These are phyloP conservation scores for Acer yangbiense DNA, from an alignment of 345 rosid genomes.

Conservation along the genomic window DNA sequence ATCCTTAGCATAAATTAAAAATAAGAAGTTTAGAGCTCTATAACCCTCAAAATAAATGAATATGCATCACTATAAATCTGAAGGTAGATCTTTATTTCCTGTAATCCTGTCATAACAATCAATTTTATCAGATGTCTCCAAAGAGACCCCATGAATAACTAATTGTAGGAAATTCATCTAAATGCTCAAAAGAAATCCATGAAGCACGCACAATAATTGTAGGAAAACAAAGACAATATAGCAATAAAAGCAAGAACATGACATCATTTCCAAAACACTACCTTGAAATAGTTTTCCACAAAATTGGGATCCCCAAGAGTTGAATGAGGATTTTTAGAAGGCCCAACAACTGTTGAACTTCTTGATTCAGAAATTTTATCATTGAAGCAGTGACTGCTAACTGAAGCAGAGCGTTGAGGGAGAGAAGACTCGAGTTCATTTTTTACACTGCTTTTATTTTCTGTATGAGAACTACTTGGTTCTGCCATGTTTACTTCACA, in stretches of 20 bases:
- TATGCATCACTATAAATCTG: not conserved
- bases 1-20: not conserved
- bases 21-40: not conserved
- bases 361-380: constrained; percentile 32
- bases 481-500: constrained; percentile 33
- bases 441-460: constrained; percentile 31
- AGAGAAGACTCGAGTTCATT: constrained; percentile 33
- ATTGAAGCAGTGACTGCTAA: constrained; percentile 32
- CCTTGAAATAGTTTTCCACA: constrained; percentile 95
- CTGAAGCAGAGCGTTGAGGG: constrained; percentile 34
- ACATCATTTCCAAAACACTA: constrained; percentile 22
- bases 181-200: not conserved
- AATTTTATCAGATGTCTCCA: not conserved
- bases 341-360: constrained; percentile 33
- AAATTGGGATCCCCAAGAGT: constrained; percentile 84
- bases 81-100: no score
- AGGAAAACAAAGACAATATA: not conserved
- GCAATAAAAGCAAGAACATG: constrained; percentile 6
- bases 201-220: not conserved
- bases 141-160: not conserved
- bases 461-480: constrained; percentile 31
- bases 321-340: constrained; percentile 57
- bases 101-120: not conserved
- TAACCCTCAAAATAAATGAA: not conserved
- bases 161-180: not conserved